Conservation (phyloP, 805 yeast species). For the Barnettozyma wickerhamii region DNA sequence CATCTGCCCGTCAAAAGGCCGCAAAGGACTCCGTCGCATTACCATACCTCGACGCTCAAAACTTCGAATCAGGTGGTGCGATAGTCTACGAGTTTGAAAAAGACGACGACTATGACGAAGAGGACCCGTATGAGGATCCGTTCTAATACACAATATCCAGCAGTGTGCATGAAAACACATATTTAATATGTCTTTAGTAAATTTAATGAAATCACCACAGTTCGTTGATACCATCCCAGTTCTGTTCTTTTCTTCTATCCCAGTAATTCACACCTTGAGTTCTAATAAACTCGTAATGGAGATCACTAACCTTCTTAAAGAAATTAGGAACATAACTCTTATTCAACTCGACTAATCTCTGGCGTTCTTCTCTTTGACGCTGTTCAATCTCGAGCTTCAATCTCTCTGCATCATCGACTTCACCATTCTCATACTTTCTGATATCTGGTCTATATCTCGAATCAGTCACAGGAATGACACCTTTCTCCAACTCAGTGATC, state of each 20-base stretch:
- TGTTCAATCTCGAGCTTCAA: slow-evolving; percentile 70
- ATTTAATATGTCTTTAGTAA: too few relatives aligned
- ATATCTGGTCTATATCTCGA: slow-evolving; percentile 89
- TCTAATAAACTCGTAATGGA: slow-evolving; percentile 49
- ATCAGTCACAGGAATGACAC: slow-evolving; percentile 73
- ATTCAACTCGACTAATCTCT: slow-evolving; percentile 43
- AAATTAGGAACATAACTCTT: slow-evolving; percentile 53
- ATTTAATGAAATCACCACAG: slow-evolving; percentile 58
- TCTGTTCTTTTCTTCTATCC: slow-evolving; percentile 62
- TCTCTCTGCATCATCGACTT: slow-evolving; percentile 66
- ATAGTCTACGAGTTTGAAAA: slow-evolving; percentile 93
- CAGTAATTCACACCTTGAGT: slow-evolving; percentile 61
- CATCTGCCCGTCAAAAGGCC: slow-evolving; percentile 66
- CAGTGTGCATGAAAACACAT: too few relatives aligned
- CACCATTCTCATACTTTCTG: slow-evolving; percentile 62
- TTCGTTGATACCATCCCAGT: slow-evolving; percentile 54
- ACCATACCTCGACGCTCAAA: slow-evolving; percentile 90
- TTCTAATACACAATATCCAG: slow-evolving; percentile 47
- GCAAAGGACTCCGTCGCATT: slow-evolving; percentile 84
- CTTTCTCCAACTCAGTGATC: slow-evolving; percentile 66
- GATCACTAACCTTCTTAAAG: slow-evolving; percentile 40
- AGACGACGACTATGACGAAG: slow-evolving; percentile 97
- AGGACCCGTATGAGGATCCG: slow-evolving; percentile 97
- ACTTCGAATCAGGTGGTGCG: slow-evolving; percentile 80
- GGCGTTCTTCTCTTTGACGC: slow-evolving; percentile 74